Base-by-base conservation (phyloP, 2,329 filamentous ascomycete species). In the Apiospora marii region DNA sequence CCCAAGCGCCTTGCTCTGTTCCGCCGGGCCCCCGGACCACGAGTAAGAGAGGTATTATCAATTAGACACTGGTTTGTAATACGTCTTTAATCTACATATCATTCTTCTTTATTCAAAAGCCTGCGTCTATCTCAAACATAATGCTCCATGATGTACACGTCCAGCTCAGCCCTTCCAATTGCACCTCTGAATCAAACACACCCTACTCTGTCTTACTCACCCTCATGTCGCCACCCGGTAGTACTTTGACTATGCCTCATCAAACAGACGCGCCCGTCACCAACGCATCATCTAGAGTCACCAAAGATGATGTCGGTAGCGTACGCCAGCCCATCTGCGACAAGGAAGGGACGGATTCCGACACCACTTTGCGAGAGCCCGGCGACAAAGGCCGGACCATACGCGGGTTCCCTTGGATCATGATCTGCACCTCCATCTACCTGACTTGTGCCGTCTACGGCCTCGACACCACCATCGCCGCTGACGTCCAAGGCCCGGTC, bases 391-490 rank as follows among this genome's bases (percentile, higher is more conserved):
- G 51, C 24, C 51, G 51, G n/a, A 16, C 51, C 14, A 53, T 53
- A 53, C 51, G 24, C 5, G 51, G 51, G 5, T 53, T 53, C 14
- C 51, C 13, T 24, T 53, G 51, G 51, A 53, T 53, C 24, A 30
- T 53, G 10, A 53, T 53, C 4, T 53, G 58, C 43, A 61, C 30
- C 24, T 53, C 51, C 3, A 53, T 53, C 12, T 72, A 41, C 71
- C 82, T 48, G 4, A 53, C 51, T 0, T 53, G 51, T 30, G 24
- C 4, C 0, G 80, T 85, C 3, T 84, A 84, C 71, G 80, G 80
- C 13, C 76, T 84, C n/a, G 81, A 84, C 74, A 84, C 82, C 41
- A 87, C 85, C 4, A 84, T 87, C 69, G 78, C 84, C 1, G 86
- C 85, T 19, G 83, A 85, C 75, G 77, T 87, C 5, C 83, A 85